Evolutionary conservation across 2,329 filamentous ascomycete genomes (phyloP), one percentile per base, ranked within the genome.

Genomic region (Lomentospora prolificans): DNA sequence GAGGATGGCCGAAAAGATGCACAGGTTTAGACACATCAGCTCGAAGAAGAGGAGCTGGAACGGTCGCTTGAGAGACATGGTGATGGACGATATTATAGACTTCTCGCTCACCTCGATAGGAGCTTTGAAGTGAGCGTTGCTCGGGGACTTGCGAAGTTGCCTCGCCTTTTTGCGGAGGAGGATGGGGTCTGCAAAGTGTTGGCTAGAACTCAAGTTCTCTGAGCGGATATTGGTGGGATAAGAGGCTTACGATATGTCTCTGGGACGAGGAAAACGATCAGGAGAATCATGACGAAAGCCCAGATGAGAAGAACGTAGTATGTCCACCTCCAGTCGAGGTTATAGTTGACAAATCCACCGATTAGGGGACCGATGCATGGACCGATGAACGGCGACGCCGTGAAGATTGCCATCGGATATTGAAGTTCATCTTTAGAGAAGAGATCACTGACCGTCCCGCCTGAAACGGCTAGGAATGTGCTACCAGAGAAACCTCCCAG

Each of bases 241-340:
- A 51, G 19, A n/a, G 3, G 72, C 75, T 64, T 62, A 80, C 77
- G 88, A 67, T 94, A 96, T 1, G 90, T 96, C 72, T 96, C 90
- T 4, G 90, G 91, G 2, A 96, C 89, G 46, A 90, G 75, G 31
- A 89, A 66, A 31, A 84, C 65, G 54, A 96, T 84, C 58, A 82
- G 72, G 9, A 77, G 65, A 52, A 89, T 75, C 63, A 90, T 70
- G 6, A 75, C 69, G n/a, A 76, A 81, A 1, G 84, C 78, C 90
- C 89, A 95, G 53, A 96, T 95, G 53, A 95, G 71, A 58, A 95
- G 74, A 3, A 90, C 78, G 65, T 91, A 96, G 69, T 94, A 91
- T 0, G 85, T 87, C 88, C 88, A 94, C 54, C 87, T 75, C 86
- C 90, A 96, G 56, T 75, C 72, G 3, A 77, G 78, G 62, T 85